Conservation (phyloP, 352 stramenopile species). For the Globisporangium polare region DNA sequence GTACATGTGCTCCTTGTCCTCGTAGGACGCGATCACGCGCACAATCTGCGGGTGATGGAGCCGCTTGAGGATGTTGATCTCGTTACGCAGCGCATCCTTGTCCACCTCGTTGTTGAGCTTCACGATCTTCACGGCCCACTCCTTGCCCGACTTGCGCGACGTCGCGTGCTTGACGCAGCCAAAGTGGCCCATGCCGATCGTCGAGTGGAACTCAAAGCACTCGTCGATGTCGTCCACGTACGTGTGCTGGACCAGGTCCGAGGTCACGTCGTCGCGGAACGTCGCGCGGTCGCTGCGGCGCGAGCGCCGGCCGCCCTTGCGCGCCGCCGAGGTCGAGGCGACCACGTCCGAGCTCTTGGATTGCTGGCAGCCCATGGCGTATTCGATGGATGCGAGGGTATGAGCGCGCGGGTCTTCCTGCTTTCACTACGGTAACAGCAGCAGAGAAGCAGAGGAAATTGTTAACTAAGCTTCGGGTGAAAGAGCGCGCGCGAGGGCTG, state of each 20-base stretch:
- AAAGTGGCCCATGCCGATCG: conserved; percentile 70
- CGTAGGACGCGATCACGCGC: conserved; percentile 70
- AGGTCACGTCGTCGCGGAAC: conserved; percentile 67
- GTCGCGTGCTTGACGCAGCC: conserved; percentile 62
- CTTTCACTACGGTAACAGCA: neutral
- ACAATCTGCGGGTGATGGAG: conserved; percentile 83
- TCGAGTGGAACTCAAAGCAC: conserved; percentile 57
- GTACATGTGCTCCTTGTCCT: conserved; percentile 80
- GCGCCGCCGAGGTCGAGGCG: conserved; percentile 22
- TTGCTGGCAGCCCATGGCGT: conserved; percentile 55
- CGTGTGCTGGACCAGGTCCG: conserved; percentile 75
- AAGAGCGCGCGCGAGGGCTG: too few species aligned
- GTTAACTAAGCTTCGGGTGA: too few species aligned
- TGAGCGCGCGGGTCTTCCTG: neutral
- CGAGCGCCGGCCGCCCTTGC: conserved; percentile 1
- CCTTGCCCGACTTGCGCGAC: conserved; percentile 60
- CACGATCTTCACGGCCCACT: conserved; percentile 78
- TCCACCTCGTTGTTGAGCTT: conserved; percentile 68
- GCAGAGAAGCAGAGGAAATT: neutral
- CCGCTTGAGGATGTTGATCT: conserved; percentile 73
- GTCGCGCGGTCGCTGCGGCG: conserved; percentile 28
- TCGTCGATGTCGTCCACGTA: conserved; percentile 62
- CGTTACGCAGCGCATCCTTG: conserved; percentile 68
- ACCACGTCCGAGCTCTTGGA: conserved; percentile 50
- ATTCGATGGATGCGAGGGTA: neutral